Conservation (phyloP, 768 basidiomycete species). For the Psilocybe tampanensis region DNA sequence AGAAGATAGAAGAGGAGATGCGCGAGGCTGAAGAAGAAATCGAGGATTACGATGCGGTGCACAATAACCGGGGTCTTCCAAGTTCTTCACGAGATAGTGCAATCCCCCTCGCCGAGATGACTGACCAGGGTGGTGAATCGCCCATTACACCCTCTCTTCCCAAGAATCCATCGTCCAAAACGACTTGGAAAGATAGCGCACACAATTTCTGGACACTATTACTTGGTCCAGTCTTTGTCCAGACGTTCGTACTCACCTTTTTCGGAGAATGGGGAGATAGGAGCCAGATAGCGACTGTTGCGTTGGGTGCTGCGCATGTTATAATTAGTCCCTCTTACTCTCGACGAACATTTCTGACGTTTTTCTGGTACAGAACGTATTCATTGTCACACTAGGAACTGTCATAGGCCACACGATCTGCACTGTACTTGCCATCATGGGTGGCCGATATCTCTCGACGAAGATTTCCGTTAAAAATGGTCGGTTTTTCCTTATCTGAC, state of each 20-base stretch:
- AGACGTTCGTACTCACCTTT: slow-evolving; percentile 93
- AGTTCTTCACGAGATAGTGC: slow-evolving; percentile 28
- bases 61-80: slow-evolving; percentile 41
- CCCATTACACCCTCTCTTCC: neutral
- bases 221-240: slow-evolving; percentile 92
- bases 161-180: slow-evolving; percentile 19
- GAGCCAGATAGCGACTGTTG: slow-evolving; percentile 97
- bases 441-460: slow-evolving; percentile 88
- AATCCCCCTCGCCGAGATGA: slow-evolving; percentile 75
- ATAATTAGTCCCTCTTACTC: slow-evolving; percentile 16
- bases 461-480: slow-evolving; percentile 96
- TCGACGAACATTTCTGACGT: neutral
- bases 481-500: slow-evolving; percentile 34
- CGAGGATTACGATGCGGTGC: slow-evolving; percentile 69
- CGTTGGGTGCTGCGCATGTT: slow-evolving; percentile 93
- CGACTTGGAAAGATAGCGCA: slow-evolving; percentile 53
- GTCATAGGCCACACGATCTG: slow-evolving; percentile 87
- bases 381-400: slow-evolving; percentile 88
- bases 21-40: slow-evolving; percentile 96
- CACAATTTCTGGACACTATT: slow-evolving; percentile 83
- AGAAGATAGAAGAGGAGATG: slow-evolving; percentile 95
- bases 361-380: slow-evolving; percentile 70
- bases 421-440: slow-evolving; percentile 89
- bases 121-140: slow-evolving; percentile 56
- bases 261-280: slow-evolving; percentile 99